Percentiles rank a stretch among this genome's conserved stretches.
Evolutionary conservation across 2,329 filamentous ascomycete species (phyloP).

Genomic region (Macrophomina pseudophaseolina): DNA sequence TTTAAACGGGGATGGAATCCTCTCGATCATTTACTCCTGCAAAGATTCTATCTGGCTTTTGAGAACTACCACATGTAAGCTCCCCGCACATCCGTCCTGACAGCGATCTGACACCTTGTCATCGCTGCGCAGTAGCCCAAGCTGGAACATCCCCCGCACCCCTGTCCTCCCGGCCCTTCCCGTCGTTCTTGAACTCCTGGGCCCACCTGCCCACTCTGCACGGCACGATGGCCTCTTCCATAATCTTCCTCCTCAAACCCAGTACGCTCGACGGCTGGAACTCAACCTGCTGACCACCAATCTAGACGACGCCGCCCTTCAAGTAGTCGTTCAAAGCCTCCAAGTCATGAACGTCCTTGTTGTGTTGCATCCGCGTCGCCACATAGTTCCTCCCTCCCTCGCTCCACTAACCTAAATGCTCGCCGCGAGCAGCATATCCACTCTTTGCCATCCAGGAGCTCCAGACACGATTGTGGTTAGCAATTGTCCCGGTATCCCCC

Average conservation of each 20-base stretch:
- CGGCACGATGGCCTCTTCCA: not conserved
- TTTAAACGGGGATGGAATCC: too few species aligned
- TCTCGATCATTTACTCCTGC: too few species aligned
- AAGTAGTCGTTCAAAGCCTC: not conserved
- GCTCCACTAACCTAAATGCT: not conserved
- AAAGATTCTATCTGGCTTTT: too few species aligned
- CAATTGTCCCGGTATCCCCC: not conserved
- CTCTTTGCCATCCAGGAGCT: not conserved
- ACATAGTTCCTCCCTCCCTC: not conserved
- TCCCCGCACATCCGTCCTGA: too few species aligned
- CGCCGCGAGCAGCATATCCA: not conserved
- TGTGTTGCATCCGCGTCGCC: too few species aligned
- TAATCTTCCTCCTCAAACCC: not conserved
- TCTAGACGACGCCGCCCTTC: not conserved
- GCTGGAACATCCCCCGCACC: not conserved
- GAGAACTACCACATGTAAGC: too few species aligned
- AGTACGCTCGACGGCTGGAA: not conserved
- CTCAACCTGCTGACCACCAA: not conserved
- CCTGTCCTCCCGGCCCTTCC: not conserved
- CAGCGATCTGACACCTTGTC: too few species aligned
- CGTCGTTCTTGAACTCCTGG: not conserved
- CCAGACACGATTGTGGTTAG: not conserved
- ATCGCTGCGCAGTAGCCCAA: too few species aligned
- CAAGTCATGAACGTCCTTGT: not conserved
- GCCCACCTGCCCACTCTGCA: not conserved